These are phyloP conservation scores for Elsinoe arachidis DNA, from an alignment of 2,329 filamentous ascomycete species.

Conservation along the genomic window DNA sequence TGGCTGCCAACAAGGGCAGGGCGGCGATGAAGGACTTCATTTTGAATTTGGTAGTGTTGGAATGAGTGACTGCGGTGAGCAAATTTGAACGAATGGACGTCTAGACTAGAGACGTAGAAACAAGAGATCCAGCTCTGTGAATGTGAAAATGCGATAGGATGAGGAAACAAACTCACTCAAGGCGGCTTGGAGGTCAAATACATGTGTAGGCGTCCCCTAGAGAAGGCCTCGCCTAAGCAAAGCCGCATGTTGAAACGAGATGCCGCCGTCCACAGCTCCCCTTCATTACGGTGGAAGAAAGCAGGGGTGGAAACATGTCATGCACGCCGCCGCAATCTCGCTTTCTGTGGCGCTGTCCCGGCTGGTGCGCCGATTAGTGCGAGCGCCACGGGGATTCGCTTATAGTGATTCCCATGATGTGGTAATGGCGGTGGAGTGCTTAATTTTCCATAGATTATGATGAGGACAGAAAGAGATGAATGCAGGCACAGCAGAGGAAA, in stretches of 20 bases:
- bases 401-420: not conserved
- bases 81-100: slow-evolving; percentile 10
- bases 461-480: not conserved
- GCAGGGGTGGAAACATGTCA: slow-evolving; percentile 3
- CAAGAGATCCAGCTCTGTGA: slow-evolving; percentile 12
- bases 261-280: not conserved
- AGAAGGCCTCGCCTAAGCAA: slow-evolving; percentile 4
- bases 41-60: not conserved
- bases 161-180: slow-evolving; percentile 9
- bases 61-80: slow-evolving; percentile 10
- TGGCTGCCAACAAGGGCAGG: slow-evolving; percentile 2
- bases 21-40: slow-evolving; percentile 2
- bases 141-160: not conserved
- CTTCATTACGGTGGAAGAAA: slow-evolving; percentile 8
- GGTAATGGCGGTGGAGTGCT: not conserved
- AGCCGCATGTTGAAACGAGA: slow-evolving; percentile 1
- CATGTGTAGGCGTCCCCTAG: slow-evolving; percentile 5
- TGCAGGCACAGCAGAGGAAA: not conserved
- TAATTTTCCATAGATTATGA: not conserved
- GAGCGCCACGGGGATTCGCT: not conserved
- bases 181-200: slow-evolving; percentile 7
- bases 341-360: not conserved
- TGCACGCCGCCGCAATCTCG: slow-evolving; percentile 1
- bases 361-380: slow-evolving; percentile 3
- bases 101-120: slow-evolving; percentile 9